These are phyloP conservation scores for Marchantia paleacea DNA, from an alignment of 225 moss, liverwort and hornwort genomes.

Conservation along the genomic window DNA sequence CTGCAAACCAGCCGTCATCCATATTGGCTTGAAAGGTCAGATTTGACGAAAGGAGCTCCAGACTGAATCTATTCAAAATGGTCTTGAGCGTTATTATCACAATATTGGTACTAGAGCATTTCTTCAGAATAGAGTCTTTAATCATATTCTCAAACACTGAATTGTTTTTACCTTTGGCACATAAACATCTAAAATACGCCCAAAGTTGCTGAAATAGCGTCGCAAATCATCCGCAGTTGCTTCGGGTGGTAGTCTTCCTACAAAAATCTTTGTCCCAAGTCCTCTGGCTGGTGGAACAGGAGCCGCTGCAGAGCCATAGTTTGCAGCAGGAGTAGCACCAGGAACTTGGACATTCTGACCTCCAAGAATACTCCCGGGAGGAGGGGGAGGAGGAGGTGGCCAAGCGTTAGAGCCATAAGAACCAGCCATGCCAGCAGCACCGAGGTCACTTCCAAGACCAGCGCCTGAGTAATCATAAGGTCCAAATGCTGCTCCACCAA, in stretches of 20 bases:
- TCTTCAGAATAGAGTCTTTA: not conserved
- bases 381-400: slow-evolving; percentile 57
- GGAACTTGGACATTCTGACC: slow-evolving; percentile 70
- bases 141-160: not conserved
- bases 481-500: slow-evolving; percentile 72
- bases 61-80: not conserved
- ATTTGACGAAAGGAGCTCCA: too few relatives aligned
- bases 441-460: slow-evolving; percentile 39
- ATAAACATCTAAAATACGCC: slow-evolving; percentile 86
- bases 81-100: not conserved
- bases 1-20: slow-evolving; percentile 29
- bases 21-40: not conserved
- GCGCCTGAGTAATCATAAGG: slow-evolving; percentile 71
- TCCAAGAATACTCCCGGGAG: slow-evolving; percentile 59
- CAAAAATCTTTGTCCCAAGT: slow-evolving; percentile 85
- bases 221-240: slow-evolving; percentile 88
- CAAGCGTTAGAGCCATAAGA: slow-evolving; percentile 72
- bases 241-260: slow-evolving; percentile 85
- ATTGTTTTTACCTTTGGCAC: slow-evolving; percentile 66
- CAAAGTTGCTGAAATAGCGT: slow-evolving; percentile 87
- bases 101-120: not conserved
- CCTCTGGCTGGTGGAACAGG: slow-evolving; percentile 60
- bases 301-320: slow-evolving; percentile 54
- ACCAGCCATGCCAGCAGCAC: slow-evolving; percentile 34
- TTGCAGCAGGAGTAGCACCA: slow-evolving; percentile 52